Evolutionary conservation across 345 rosid species (phyloP), one percentile per base, ranked within the genome.

Genomic region (Syzygium aqueum): DNA sequence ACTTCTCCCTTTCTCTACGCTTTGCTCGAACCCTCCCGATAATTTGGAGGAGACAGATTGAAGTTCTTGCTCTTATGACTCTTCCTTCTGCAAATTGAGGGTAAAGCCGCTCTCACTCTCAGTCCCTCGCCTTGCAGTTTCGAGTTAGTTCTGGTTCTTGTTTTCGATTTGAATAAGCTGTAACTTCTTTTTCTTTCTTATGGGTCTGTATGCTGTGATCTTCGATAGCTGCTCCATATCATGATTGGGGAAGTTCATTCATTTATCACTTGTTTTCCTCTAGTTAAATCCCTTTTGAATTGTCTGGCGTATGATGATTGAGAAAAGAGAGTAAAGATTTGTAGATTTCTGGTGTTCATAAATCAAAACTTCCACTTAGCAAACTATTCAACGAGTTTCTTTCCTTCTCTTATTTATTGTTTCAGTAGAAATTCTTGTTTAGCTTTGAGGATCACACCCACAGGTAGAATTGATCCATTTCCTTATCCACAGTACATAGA

Each of bases 401-500:
- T 52, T 52, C 43, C 17, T 52, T 5, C 49, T 37, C 22, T 19
- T 33, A 9, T 73, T 14, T 1, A 37, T 11, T 37, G 49, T 37
- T 37, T 73, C 0, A 19, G 0, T 73, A 33, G 19, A 37, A 37
- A 73, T 73, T 73, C 14, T 19, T 43, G 46, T 43, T 73, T 73
- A 52, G 61, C 61, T 84, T 30, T 30, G 37, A 53, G 59, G 59
- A 25, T 40, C 49, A 37, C 21, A 0, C 49, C 82, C 82, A 21
- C 2, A 49, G 21, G 82, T 27, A 73, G 27, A 51, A 1, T 84
- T 84, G 85, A 77, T 85, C 54, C 37, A 23, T 82, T 89, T 51
- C 27, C 86, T 89, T 89, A 67, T 27, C 59, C 87, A 85, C 93
- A 94, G 97, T 84, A 67, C 49, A 77, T 59, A 28, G 51, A 85